Conservation (phyloP, 1,139 yeast species). For the Magnusiomyces suaveolens region DNA sequence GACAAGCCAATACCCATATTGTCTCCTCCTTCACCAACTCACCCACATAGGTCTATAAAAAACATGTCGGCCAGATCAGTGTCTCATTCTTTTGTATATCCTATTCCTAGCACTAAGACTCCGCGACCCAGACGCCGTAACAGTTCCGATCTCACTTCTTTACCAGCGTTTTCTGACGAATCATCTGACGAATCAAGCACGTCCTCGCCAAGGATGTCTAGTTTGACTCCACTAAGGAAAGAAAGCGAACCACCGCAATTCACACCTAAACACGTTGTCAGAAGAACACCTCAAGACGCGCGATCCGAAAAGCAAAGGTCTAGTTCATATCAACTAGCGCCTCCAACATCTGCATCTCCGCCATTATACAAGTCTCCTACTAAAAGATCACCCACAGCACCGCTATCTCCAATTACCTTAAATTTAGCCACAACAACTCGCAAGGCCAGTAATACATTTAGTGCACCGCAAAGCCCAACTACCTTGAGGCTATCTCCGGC, state of each 20-base stretch:
- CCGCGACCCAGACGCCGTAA: background rate
- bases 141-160: background rate
- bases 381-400: background rate
- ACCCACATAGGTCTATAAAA: conserved; percentile 1
- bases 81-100: background rate
- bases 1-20: conserved; percentile 28
- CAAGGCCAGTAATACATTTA: background rate
- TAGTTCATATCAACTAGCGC: background rate
- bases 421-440: conserved; percentile 1
- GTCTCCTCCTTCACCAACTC: conserved; percentile 23
- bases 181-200: background rate
- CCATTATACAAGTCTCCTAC: background rate
- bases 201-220: background rate
- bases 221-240: background rate
- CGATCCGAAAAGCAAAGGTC: background rate
- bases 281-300: background rate
- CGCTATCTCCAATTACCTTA: background rate
- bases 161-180: background rate
- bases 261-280: background rate
- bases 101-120: background rate
- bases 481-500: background rate
- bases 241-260: background rate
- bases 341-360: background rate
- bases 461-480: background rate
- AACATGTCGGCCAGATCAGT: background rate